Evolutionary conservation across 1,284 basidiomycete species (phyloP).

Genomic region (Albatrellus sp.): DNA sequence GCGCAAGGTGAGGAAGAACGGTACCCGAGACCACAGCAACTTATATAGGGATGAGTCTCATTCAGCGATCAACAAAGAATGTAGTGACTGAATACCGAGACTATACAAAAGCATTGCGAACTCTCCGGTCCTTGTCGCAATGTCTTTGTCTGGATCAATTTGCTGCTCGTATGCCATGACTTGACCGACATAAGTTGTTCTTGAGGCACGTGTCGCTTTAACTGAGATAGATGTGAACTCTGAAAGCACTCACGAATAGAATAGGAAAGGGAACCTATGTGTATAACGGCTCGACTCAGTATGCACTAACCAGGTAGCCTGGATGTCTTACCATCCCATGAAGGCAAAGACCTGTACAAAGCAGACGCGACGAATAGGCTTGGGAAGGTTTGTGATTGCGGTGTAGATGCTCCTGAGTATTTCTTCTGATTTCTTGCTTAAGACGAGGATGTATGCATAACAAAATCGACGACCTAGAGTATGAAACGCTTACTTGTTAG

Average conservation of each 20-base stretch:
- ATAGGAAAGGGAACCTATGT: conserved; percentile 86
- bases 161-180: conserved; percentile 74
- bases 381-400: conserved; percentile 66
- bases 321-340: conserved; percentile 67
- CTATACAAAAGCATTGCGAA: conserved; percentile 88
- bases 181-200: conserved; percentile 86
- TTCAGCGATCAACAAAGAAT: background rate
- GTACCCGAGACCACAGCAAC: conserved; percentile 80
- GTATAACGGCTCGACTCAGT: conserved; percentile 2
- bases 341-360: conserved; percentile 86
- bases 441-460: conserved; percentile 5
- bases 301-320: background rate
- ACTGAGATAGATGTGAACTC: conserved; percentile 2
- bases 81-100: conserved; percentile 40
- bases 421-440: conserved; percentile 40
- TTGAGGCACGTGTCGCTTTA: conserved; percentile 15
- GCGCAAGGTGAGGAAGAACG: conserved; percentile 71
- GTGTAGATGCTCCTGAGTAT: conserved; percentile 65
- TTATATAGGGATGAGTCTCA: conserved; percentile 19
- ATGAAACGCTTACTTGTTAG: conserved; percentile 26
- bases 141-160: conserved; percentile 63
- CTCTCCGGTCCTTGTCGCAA: conserved; percentile 79
- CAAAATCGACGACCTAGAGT: background rate
- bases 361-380: conserved; percentile 78
- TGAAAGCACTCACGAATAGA: conserved; percentile 58